Percentiles rank a stretch among this genome's conserved stretches.
phyloP scores from a whole-genome alignment of 768 basidiomycete genomes.

The Boletus barrowsii region DNA sequence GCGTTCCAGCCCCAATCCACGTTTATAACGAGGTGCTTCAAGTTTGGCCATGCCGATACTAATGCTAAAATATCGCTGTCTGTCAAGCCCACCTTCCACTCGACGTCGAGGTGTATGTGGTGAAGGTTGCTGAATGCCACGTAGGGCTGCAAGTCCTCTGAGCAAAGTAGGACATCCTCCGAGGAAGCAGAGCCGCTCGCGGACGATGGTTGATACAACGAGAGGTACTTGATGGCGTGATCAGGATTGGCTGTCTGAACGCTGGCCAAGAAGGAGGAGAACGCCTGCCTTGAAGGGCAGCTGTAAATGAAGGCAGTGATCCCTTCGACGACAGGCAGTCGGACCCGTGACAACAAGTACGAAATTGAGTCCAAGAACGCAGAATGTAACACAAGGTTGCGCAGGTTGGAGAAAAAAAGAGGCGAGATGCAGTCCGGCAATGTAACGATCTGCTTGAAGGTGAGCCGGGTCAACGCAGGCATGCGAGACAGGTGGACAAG shows the following conservation, averaged over 20 bases:
- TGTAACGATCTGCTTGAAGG: not conserved
- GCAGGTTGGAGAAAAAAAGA: not conserved
- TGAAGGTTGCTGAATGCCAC: not conserved
- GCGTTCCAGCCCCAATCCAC: not conserved
- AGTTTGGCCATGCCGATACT: not conserved
- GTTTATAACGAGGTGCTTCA: not conserved
- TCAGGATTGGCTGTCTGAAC: not conserved
- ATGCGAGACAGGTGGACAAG: not conserved
- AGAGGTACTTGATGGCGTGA: not conserved
- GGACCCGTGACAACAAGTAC: not conserved
- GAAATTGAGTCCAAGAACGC: not conserved
- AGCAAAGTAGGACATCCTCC: not conserved
- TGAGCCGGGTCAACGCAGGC: not conserved
- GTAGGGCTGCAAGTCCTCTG: not conserved
- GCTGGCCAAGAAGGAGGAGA: not conserved
- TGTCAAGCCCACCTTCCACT: not conserved
- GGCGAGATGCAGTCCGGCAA: not conserved
- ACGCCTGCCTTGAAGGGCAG: not conserved
- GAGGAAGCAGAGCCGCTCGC: not conserved
- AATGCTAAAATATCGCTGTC: not conserved
- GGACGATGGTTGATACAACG: not conserved
- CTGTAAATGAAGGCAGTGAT: not conserved
- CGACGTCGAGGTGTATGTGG: not conserved
- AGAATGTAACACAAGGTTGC: not conserved
- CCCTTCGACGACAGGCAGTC: not conserved